phyloP scores from a whole-genome alignment of 306 rosid genomes.

The Casuarina cunninghamiana region DNA sequence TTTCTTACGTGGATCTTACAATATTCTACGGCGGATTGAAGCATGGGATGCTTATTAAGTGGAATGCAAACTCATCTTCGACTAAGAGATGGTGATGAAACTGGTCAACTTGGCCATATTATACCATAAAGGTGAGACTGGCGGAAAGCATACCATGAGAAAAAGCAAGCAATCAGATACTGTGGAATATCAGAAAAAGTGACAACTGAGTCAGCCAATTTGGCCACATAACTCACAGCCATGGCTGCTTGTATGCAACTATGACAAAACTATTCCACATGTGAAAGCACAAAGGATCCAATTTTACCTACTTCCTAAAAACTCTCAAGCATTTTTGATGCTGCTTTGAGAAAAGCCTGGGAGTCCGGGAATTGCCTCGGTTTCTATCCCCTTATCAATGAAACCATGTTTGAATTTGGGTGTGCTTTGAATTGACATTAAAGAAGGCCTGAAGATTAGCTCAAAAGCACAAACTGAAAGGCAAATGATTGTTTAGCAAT shows the following conservation, averaged over 20 bases:
- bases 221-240: conserved; percentile 48
- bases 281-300: conserved; percentile 14
- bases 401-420: not conserved
- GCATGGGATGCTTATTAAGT: conserved; percentile 58
- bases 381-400: not conserved
- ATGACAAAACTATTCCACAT: conserved; percentile 26
- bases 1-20: conserved; percentile 36
- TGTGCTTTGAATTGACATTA: not conserved
- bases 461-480: not conserved
- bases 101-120: conserved; percentile 63
- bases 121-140: conserved; percentile 35
- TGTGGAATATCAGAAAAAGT: conserved; percentile 37
- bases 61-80: conserved; percentile 88
- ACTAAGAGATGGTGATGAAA: conserved; percentile 49
- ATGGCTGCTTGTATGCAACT: conserved; percentile 29
- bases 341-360: not conserved
- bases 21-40: conserved; percentile 42
- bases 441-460: not conserved
- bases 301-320: conserved; percentile 16
- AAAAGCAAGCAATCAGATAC: conserved; percentile 33
- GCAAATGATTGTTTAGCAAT: not conserved
- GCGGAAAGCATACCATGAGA: conserved; percentile 22
- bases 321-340: not conserved
- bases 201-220: conserved; percentile 50
- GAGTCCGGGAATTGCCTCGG: not conserved